Conservation (phyloP, 371 early-diverging fungal genomes). For the Ordospora pajunii region DNA sequence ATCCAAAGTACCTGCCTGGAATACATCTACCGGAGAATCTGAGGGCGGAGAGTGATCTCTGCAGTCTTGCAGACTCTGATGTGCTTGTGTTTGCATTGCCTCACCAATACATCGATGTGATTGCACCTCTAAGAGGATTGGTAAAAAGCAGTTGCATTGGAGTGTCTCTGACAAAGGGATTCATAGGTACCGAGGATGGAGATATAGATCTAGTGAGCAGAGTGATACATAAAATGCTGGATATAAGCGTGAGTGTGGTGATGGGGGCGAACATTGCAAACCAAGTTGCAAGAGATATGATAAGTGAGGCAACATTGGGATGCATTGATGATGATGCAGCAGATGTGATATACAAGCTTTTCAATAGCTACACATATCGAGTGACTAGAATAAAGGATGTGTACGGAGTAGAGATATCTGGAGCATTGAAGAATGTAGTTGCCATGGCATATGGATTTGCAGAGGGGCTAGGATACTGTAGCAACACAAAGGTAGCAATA, state of each 20-base stretch:
- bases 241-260: constrained; percentile 70
- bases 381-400: constrained; percentile 73
- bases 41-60: constrained; percentile 71
- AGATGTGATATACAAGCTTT: constrained; percentile 67
- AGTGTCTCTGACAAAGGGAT: constrained; percentile 77
- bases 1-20: constrained; percentile 85
- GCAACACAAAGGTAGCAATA: constrained; percentile 88
- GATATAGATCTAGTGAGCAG: constrained; percentile 74
- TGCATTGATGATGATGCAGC: constrained; percentile 68
- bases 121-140: constrained; percentile 67
- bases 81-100: constrained; percentile 85
- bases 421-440: constrained; percentile 94
- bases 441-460: constrained; percentile 89
- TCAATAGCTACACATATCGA: constrained; percentile 75
- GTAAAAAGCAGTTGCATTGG: constrained; percentile 68
- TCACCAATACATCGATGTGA: constrained; percentile 75
- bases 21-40: constrained; percentile 75
- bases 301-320: constrained; percentile 79
- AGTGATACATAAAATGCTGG: constrained; percentile 69
- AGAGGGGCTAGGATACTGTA: constrained; percentile 73
- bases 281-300: constrained; percentile 80
- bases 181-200: constrained; percentile 59
- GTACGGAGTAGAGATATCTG: constrained; percentile 84
- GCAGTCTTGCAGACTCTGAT: constrained; percentile 69
- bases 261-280: constrained; percentile 96